Base-by-base conservation (phyloP, 2,329 filamentous ascomycete species). In the Colletotrichum chlorophyti region DNA sequence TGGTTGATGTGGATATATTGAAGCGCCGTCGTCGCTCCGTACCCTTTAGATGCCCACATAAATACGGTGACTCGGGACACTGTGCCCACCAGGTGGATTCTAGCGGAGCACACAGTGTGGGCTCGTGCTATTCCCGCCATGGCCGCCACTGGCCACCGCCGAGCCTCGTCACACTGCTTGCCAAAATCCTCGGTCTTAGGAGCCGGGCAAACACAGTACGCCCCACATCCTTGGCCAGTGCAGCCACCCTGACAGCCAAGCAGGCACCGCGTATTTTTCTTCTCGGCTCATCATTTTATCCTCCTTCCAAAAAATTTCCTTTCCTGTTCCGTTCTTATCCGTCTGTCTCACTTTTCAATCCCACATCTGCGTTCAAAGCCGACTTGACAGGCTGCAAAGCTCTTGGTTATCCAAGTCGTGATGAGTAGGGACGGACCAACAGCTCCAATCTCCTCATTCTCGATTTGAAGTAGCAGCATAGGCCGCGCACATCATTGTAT, bases 151-250 rank as follows among this genome's bases (percentile, higher is more conserved):
- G 7, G 14, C 5, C 8, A 26, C 19, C 9, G 12, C 17, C 21
- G 12, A 47, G 23, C 46, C 12, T 31, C 46, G 23, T 23, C 29
- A 43, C 12, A 26, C 27, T 26, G 21, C 24, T 23, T 23, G n/a
- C 21, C n/a, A 9, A 27, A 21, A 29, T 24, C 11, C 21, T 11
- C 5, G 7, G 9, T 17, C 15, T 27, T 38, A 15, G 27, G 34
- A 27, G 12, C 32, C 43, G 19, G 50, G 12, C 41, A 48, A 55
- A 55, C 55, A 59, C 51, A 49, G 51, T 55, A 37, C 38, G 55
- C 4, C 12, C 50, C 55, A 54, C 51, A 15, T 15, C 8, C 23
- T 12, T 53, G 49, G 53, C 21, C 32, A 19, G 40, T 46, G 54
- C 42, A 21, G 34, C 27, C 32, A 29, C 21, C 26, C 41, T 47